Base-by-base conservation (phyloP, 306 rosid species). In the Citrullus colocynthis region DNA sequence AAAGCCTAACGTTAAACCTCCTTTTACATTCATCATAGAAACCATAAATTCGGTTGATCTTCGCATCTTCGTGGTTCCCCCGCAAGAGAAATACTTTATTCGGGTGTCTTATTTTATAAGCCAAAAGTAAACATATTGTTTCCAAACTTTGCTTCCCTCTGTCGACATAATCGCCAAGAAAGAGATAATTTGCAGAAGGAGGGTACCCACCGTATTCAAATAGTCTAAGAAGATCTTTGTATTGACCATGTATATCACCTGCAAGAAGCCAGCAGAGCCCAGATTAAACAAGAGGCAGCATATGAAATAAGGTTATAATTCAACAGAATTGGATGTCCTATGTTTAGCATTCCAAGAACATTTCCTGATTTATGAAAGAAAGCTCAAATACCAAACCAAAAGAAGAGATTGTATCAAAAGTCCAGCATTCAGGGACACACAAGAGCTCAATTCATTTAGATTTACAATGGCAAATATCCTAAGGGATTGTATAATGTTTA, bases 191-290 rank as follows among this genome's bases (percentile, higher is more conserved):
- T 52, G 90, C 87, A n/a, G 89, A 11, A 20, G 96, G 92, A 74
- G 92, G 96, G 70, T 78, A 84, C 11, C 96, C 96, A 0, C 92
- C 90, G 21, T 85, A 77, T 78, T 87, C 96, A 44, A 88, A 90
- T 24, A 90, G 82, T 81, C 96, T 81, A 20, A 90, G 79, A 21
- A 90, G 85, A 81, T 88, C 92, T 80, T 52, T 88, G 65, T 85
- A 90, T 58, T 90, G 96, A 21, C 96, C 96, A 69, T 90, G 96
- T 75, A 90, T 88, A 78, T 90, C 96, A 87, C 92, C 92, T 90
- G 83, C 77, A 85, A 55, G 61, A 77, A 24, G 70, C 60, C 36
- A 39, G 48, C 84, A 64, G 20, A 77, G 6, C 0, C 9, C 32
- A 54, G 51, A 52, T 17, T 49, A 4, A 75, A 54, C 21, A 21